Evolutionary conservation across 78 protist genomes (phyloP).

Genomic region (Trichosphaerium sp.): DNA sequence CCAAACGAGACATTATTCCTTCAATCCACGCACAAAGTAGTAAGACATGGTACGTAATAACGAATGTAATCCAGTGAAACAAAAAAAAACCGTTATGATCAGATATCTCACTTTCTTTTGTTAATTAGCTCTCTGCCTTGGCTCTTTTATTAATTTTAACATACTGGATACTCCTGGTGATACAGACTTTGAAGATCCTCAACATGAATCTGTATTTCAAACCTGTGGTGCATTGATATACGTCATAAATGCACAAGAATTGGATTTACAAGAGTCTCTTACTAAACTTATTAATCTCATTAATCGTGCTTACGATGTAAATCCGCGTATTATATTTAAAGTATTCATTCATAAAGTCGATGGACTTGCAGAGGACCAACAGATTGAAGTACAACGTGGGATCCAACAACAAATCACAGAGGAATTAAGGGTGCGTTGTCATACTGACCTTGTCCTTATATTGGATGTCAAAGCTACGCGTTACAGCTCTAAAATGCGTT

Average conservation of each 20-base stretch:
- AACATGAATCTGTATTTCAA: slow-evolving; percentile 63
- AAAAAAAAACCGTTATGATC: neutral
- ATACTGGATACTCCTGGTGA: slow-evolving; percentile 95
- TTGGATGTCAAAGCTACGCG: slow-evolving; percentile 31
- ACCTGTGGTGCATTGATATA: slow-evolving; percentile 89
- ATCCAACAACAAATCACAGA: slow-evolving; percentile 66
- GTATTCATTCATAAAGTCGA: slow-evolving; percentile 93
- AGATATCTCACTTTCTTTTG: neutral
- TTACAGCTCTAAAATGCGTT: too few relatives aligned
- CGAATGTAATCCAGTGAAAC: slow-evolving; percentile 3
- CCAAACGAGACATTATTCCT: slow-evolving; percentile 92
- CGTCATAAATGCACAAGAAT: slow-evolving; percentile 87
- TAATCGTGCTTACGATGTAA: slow-evolving; percentile 13
- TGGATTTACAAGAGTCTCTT: neutral
- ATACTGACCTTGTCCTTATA: too few relatives aligned
- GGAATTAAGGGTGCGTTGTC: too few relatives aligned
- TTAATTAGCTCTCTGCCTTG: neutral
- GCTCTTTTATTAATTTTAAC: slow-evolving; percentile 80
- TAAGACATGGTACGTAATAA: slow-evolving; percentile 37
- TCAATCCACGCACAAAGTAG: slow-evolving; percentile 65
- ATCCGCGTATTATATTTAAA: slow-evolving; percentile 73
- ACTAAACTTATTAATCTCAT: neutral
- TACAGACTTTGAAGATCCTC: slow-evolving; percentile 58
- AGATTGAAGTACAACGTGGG: slow-evolving; percentile 74
- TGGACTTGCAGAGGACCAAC: slow-evolving; percentile 76